These are phyloP conservation scores for Termitomyces sp. DNA, from an alignment of 768 basidiomycete species.

Conservation along the genomic window DNA sequence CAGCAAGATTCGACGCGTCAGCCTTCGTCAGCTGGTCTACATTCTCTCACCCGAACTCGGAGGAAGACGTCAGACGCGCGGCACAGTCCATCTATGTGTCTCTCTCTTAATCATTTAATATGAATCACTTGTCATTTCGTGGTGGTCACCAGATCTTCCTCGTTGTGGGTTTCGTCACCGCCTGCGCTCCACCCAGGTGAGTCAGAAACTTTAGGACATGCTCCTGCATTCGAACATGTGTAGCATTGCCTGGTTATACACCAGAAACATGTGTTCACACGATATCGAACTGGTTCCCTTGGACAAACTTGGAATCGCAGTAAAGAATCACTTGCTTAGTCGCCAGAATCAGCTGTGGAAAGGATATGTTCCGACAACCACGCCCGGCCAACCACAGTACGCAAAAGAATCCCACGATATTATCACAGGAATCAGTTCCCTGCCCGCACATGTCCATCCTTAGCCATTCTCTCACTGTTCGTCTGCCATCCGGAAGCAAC, in stretches of 20 bases:
- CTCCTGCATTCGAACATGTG: not conserved
- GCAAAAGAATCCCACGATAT: not conserved
- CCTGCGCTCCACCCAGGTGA: not conserved
- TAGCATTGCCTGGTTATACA: not conserved
- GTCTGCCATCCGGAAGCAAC: not conserved
- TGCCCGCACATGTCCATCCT: not conserved
- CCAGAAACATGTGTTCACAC: not conserved
- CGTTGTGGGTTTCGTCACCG: not conserved
- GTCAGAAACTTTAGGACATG: not conserved
- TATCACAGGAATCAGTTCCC: not conserved
- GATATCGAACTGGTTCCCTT: constrained; percentile 1
- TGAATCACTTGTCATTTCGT: not conserved
- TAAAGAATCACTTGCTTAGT: not conserved
- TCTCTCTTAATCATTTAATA: not conserved
- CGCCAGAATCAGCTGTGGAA: not conserved
- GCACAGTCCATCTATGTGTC: not conserved
- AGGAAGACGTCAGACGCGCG: constrained; percentile 1
- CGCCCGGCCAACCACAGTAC: not conserved
- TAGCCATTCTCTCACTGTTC: not conserved
- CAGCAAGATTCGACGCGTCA: not conserved
- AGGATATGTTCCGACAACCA: not conserved
- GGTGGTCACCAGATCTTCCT: constrained; percentile 3
- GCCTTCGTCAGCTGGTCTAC: not conserved
- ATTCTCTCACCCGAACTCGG: not conserved
- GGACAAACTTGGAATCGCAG: not conserved